Evolutionary conservation across 495 filamentous ascomycete genomes (phyloP), one percentile per base, ranked within the genome.

Genomic region (Sphaerosporella brunnea): DNA sequence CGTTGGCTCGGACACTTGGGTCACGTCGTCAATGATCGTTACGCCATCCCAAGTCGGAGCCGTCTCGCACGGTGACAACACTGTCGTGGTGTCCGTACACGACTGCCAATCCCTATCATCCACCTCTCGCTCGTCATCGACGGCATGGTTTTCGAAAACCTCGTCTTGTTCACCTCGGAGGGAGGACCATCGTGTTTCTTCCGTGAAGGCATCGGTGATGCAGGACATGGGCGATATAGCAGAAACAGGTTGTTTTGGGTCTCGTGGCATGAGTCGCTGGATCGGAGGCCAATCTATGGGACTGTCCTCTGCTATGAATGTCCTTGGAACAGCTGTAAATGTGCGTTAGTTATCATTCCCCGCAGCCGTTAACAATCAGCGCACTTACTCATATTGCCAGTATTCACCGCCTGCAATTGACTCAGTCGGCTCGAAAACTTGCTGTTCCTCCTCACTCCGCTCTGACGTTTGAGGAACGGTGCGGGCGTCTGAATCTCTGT

Each of bases 131-230:
- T 43, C 40, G 26, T 43, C 23, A 23, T 43, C 40, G 13, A 10
- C 23, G 19, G 13, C 20, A 11, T 43, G 26, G 11, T 13, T 25
- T 24, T 11, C 13, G 13, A 13, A 24, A 23, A 25, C 40, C 28
- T 32, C 7, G 13, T 13, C 7, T 13, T 32, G 28, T 5, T 13
- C 28, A 13, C 13, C 13, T 24, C 20, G 13, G 11, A 43, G 7
- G 20, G 21, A 16, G 23, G 21, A 25, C 40, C 40, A 43, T 7
- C 20, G 10, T 24, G 40, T 26, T n/a, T 43, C 40, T 13, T 24
- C 40, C 21, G 21, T 25, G 20, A 43, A 43, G 10, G 40, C 40
- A n/a, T 43, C 40, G 13, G 40, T 43, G 40, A 43, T 26, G 40
- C 40, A 43, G 3, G 40, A 43, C 11, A 25, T 19, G 8, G 40